These are phyloP conservation scores for Theileria sp. DNA, from an alignment of 169 alveolate genomes.

Conservation along the genomic window DNA sequence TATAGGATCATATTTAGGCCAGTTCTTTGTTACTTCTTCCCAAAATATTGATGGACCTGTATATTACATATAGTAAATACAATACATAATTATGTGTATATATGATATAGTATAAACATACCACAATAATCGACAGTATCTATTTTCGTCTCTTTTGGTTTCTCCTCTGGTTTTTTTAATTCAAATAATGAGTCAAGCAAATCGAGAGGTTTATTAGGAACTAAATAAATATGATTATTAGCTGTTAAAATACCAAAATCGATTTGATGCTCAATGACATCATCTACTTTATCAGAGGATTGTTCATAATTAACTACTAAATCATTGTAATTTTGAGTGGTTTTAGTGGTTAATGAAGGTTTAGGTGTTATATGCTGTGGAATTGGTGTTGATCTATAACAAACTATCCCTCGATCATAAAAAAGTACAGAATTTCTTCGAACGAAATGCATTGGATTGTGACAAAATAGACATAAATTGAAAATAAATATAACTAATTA, in stretches of 20 bases:
- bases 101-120: neutral
- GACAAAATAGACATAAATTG: neutral
- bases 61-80: neutral
- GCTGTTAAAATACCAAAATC: neutral
- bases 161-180: neutral
- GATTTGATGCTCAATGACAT: neutral
- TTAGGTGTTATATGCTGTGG: neutral
- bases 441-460: constrained; percentile 10
- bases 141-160: neutral
- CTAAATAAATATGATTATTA: neutral
- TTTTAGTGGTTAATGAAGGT: neutral
- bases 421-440: constrained; percentile 37
- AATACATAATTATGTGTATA: neutral
- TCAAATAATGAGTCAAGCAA: neutral
- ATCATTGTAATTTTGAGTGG: neutral
- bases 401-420: constrained; percentile 29
- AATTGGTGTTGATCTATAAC: constrained; percentile 40
- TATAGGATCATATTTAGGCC: neutral
- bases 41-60: neutral
- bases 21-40: neutral
- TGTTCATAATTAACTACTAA: neutral
- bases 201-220: constrained; percentile 3
- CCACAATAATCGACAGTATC: neutral
- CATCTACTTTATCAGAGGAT: neutral
- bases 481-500: neutral